Evolutionary conservation across 75 land plant species (phyloP), one percentile per base, ranked within the genome.

Genomic region (Pinus tabuliformis): DNA sequence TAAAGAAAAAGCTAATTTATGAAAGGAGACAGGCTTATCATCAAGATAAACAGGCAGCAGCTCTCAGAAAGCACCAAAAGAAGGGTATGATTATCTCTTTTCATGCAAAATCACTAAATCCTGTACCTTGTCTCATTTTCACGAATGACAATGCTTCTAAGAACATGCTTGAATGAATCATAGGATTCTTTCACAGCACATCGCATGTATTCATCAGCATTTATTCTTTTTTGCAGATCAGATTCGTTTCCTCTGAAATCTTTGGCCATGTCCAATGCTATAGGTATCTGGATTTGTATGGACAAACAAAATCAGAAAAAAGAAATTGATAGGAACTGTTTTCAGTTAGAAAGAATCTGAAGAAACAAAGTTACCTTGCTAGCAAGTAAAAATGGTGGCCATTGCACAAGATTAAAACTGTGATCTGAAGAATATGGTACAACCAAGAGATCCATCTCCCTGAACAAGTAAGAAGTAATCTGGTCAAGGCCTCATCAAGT

Each of bases 371-470:
- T 39, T 39, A 21, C 99, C 95, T 97, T 97, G 77, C 83, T 85
- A 77, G 93, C 92, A 33, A 95, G 83, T n/a, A 93, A 89, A 65
- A 95, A 95, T 57, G 87, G 81, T 37, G 98, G 98, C 95, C 98
- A 95, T 17, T 81, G 82, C 14, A 86, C 63, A 16, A 75, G 72
- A 39, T 59, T 78, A 62, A 80, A 59, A 58, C 72, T 17, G 22
- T 77, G 66, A 18, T 88, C 83, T n/a, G 79, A 75, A 21, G 86
- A 78, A 58, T 79, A 57, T 57, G 95, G 95, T 75, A 93, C 86
- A 56, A 77, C 75, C 86, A 95, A 81, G 74, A 95, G 80, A 73
- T 93, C 89, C 86, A 77, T 78, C 79, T 95, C 98, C 78, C 97
- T 94, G 81, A 52, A n/a, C 37, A 72, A 58, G 60, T 65, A 21